phyloP scores from a whole-genome alignment of 2,329 filamentous ascomycete genomes.

The Trichothecium roseum region DNA sequence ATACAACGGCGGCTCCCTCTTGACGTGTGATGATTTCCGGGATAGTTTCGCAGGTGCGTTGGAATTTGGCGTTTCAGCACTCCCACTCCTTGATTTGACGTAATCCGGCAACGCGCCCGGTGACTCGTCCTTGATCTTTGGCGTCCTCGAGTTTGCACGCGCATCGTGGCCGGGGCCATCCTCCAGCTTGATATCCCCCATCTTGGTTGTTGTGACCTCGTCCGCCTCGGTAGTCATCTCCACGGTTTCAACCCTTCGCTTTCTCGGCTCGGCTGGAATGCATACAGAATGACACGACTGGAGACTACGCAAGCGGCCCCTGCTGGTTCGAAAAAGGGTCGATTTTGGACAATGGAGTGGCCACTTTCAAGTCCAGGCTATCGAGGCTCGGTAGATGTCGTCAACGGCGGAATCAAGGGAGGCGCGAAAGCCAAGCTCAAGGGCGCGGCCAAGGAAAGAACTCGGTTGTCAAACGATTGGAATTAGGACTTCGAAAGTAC shows the following conservation, averaged over 20 bases:
- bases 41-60: constrained; percentile 58
- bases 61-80: constrained; percentile 35
- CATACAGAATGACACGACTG: not conserved
- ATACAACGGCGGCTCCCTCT: constrained; percentile 54
- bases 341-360: not conserved
- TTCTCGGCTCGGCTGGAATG: not conserved
- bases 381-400: not conserved
- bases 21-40: constrained; percentile 61
- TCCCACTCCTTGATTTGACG: constrained; percentile 35
- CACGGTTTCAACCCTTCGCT: not conserved
- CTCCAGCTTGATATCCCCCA: constrained; percentile 35
- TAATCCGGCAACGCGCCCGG: constrained; percentile 29
- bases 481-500: no score
- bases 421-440: not conserved
- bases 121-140: constrained; percentile 20
- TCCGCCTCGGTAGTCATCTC: constrained; percentile 22
- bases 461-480: no score
- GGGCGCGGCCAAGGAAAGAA: no score
- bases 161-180: constrained; percentile 24
- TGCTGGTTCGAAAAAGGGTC: not conserved
- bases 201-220: constrained; percentile 26
- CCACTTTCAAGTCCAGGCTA: constrained; percentile 1
- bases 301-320: not conserved
- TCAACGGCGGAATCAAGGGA: not conserved
- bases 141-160: constrained; percentile 28